phyloP scores from a whole-genome alignment of 2,329 filamentous ascomycete species.

The Calonectria pseudoreteaudii region DNA sequence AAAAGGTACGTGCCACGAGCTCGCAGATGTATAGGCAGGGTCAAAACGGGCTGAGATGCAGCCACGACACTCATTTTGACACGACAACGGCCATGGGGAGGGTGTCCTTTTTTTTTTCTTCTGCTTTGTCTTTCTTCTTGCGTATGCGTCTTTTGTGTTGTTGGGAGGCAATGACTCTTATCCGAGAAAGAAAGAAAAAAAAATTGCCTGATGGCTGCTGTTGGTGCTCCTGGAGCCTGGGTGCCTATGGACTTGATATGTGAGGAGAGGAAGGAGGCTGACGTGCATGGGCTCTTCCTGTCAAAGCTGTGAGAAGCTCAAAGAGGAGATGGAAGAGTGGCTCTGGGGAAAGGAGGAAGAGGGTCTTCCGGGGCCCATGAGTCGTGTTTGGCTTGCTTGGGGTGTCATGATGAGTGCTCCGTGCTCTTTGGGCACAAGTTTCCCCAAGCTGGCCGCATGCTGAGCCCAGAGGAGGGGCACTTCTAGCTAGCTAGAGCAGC shows the following conservation, averaged over 20 bases:
- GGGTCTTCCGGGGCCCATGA: not conserved
- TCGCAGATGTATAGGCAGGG: conserved; percentile 21
- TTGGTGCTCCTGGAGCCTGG: not conserved
- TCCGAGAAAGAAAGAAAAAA: too few relatives aligned
- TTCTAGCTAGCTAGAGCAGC: not conserved
- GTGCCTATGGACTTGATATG: conserved; percentile 22
- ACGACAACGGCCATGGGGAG: conserved; percentile 17
- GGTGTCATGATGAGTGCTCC: not conserved
- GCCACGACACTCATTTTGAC: conserved; percentile 21
- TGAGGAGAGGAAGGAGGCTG: conserved; percentile 26
- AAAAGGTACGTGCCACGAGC: conserved; percentile 25
- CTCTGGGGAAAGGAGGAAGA: conserved; percentile 24
- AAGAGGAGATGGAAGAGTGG: conserved; percentile 30
- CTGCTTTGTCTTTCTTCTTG: not conserved
- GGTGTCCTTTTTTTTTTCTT: not conserved
- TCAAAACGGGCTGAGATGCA: conserved; percentile 19
- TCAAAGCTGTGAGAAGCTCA: conserved; percentile 30
- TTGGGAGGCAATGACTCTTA: not conserved
- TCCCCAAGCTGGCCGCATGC: conserved; percentile 2
- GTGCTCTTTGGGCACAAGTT: conserved; percentile 2
- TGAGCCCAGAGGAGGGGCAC: not conserved
- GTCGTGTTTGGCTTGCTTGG: conserved; percentile 19
- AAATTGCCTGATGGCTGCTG: not conserved
- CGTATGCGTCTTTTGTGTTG: too few relatives aligned
- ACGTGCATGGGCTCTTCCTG: conserved; percentile 39